Conservation (phyloP, 169 alveolate species). For the Babesia caballi region DNA sequence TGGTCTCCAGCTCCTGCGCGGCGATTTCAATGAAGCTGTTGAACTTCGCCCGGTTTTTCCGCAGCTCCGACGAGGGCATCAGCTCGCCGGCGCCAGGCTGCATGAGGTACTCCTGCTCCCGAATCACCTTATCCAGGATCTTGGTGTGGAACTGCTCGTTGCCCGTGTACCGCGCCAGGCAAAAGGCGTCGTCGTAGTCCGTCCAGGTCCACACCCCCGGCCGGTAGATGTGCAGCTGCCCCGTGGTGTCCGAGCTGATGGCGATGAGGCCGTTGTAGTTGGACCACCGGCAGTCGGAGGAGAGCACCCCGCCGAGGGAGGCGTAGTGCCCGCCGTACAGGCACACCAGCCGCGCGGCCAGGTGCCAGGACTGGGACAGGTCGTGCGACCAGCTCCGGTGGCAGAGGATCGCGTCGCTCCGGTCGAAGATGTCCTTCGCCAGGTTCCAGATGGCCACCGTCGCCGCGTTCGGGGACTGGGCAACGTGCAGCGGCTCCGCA, state of each 20-base stretch:
- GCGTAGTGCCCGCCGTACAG: conserved; percentile 59
- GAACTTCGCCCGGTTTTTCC: conserved; percentile 48
- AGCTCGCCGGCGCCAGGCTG: conserved; percentile 13
- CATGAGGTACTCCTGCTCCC: conserved; percentile 16
- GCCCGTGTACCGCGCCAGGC: conserved; percentile 45
- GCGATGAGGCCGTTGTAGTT: conserved; percentile 45
- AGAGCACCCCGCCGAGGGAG: conserved; percentile 43
- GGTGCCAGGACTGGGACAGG: conserved; percentile 27
- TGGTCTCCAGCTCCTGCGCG: not conserved
- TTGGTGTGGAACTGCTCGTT: conserved; percentile 24
- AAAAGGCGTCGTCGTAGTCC: conserved; percentile 52
- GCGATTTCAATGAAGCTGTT: conserved; percentile 29
- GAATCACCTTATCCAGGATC: conserved; percentile 17
- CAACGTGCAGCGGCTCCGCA: conserved; percentile 41
- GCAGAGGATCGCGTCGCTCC: conserved; percentile 58
- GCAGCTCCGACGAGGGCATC: conserved; percentile 33
- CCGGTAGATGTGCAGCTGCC: conserved; percentile 55
- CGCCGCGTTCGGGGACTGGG: conserved; percentile 41
- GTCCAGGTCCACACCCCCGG: conserved; percentile 69
- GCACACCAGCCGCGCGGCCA: conserved; percentile 47
- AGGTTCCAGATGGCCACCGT: conserved; percentile 64
- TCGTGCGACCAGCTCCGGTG: conserved; percentile 48
- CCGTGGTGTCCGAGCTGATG: conserved; percentile 48
- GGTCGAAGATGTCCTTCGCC: conserved; percentile 57
- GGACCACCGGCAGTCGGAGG: conserved; percentile 58